Evolutionary conservation across 1,284 basidiomycete genomes (phyloP).

Genomic region (Sanghuangporus baumii): DNA sequence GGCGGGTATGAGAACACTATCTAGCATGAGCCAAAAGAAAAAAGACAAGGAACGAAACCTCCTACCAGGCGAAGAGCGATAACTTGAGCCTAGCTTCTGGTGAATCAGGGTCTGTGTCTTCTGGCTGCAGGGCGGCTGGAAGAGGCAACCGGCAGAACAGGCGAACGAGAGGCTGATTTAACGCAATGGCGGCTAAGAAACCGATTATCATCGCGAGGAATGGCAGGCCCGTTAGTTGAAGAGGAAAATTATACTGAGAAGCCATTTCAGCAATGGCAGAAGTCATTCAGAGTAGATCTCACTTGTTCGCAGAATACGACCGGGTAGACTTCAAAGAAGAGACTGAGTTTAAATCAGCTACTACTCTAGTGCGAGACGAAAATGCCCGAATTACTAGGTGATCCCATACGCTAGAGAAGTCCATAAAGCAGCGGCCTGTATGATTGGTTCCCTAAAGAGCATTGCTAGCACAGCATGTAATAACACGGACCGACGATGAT

Average conservation of each 20-base stretch:
- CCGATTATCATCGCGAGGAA: constrained; percentile 22
- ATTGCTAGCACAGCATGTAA: constrained; percentile 19
- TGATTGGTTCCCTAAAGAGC: constrained; percentile 25
- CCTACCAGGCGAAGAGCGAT: constrained; percentile 19
- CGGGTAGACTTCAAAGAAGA: constrained; percentile 28
- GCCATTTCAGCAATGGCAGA: neutral
- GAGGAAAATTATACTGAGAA: constrained; percentile 22
- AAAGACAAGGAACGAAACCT: neutral
- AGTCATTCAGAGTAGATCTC: neutral
- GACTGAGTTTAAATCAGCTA: constrained; percentile 12
- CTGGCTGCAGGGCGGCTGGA: constrained; percentile 20
- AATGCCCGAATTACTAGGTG: constrained; percentile 23
- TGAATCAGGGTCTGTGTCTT: neutral
- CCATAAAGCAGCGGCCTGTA: constrained; percentile 26
- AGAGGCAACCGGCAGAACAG: constrained; percentile 15
- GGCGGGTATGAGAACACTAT: constrained; percentile 20
- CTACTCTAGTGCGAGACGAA: neutral
- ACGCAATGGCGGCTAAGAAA: constrained; percentile 10
- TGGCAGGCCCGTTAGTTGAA: constrained; percentile 22
- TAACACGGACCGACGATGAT: neutral
- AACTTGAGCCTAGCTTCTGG: constrained; percentile 21
- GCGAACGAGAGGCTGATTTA: constrained; percentile 14
- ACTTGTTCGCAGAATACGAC: constrained; percentile 25
- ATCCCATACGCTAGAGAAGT: constrained; percentile 26
- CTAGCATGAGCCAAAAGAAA: neutral